A percentile compares a stretch with the other conserved stretches of the same genome.
Evolutionary conservation across 352 stramenopile species (phyloP).

Genomic region (Elongisporangium undulatum): DNA sequence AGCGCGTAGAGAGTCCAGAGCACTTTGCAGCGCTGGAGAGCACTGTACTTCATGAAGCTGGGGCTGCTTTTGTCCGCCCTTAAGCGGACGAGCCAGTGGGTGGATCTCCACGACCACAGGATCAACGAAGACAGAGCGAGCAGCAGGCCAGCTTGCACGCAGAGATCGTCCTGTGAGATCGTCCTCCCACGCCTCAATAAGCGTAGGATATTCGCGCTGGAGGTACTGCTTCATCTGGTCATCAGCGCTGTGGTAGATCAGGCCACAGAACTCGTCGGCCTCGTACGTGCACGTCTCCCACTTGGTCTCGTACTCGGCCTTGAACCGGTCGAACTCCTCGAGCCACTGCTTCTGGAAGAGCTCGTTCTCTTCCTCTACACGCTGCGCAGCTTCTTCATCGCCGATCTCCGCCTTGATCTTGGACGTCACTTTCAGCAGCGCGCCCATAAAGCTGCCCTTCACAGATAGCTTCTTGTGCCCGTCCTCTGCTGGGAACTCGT

Average conservation of each 20-base stretch:
- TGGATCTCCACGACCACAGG: not conserved
- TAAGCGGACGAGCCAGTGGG: not conserved
- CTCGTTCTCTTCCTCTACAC: constrained; percentile 36
- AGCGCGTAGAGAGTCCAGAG: constrained; percentile 23
- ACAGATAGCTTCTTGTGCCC: constrained; percentile 11
- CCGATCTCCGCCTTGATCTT: constrained; percentile 51
- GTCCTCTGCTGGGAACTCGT: not conserved
- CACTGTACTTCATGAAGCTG: constrained; percentile 18
- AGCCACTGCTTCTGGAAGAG: constrained; percentile 60
- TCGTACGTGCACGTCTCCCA: constrained; percentile 69
- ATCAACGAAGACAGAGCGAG: not conserved
- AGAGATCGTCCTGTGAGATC: not conserved
- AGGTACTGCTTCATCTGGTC: constrained; percentile 38
- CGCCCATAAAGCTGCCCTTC: constrained; percentile 38
- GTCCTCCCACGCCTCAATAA: constrained; percentile 58
- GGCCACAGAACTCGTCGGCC: constrained; percentile 61
- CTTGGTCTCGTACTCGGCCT: constrained; percentile 34
- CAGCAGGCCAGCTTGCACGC: not conserved
- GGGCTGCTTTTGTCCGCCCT: not conserved
- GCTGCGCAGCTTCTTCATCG: constrained; percentile 23
- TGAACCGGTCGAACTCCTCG: constrained; percentile 44
- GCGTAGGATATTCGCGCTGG: constrained; percentile 43
- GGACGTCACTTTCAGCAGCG: constrained; percentile 49
- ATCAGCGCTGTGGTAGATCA: constrained; percentile 50
- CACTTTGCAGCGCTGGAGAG: constrained; percentile 17